Evolutionary conservation across 2,329 filamentous ascomycete species (phyloP).

Genomic region (Thermomyces lanuginosus): DNA sequence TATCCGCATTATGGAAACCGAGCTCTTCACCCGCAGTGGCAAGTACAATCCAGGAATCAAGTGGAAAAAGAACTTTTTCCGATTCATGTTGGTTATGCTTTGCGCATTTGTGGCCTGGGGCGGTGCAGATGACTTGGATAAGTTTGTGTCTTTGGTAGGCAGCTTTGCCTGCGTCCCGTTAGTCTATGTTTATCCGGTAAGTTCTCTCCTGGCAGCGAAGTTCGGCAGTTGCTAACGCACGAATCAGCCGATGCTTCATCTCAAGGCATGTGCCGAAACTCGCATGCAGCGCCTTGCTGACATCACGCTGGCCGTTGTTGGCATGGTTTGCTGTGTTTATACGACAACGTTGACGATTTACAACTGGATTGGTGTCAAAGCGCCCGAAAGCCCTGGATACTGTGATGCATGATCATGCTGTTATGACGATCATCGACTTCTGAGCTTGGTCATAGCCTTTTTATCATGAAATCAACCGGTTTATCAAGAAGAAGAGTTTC

Average conservation of each 20-base stretch:
- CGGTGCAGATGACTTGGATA: conserved; percentile 84
- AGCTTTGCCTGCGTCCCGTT: conserved; percentile 96
- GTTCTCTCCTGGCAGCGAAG: conserved; percentile 22
- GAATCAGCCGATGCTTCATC: conserved; percentile 70
- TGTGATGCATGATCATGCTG: conserved; percentile 41
- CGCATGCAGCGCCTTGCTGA: conserved; percentile 54
- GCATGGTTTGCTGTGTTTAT: conserved; percentile 75
- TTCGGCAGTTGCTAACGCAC: conserved; percentile 1
- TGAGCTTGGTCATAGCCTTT: too few species aligned
- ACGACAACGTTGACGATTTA: conserved; percentile 73
- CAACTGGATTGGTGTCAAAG: conserved; percentile 57
- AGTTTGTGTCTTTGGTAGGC: conserved; percentile 89
- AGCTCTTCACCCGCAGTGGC: conserved; percentile 79
- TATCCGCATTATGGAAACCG: conserved; percentile 90
- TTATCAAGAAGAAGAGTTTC: too few species aligned
- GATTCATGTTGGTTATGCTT: conserved; percentile 77
- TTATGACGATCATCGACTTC: too few species aligned
- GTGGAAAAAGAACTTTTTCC: conserved; percentile 97
- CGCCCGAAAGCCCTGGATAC: conserved; percentile 41
- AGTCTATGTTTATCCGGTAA: conserved; percentile 93
- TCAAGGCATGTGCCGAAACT: conserved; percentile 58
- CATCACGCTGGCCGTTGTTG: conserved; percentile 62
- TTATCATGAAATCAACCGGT: conserved; percentile 8
- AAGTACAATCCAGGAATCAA: conserved; percentile 98
- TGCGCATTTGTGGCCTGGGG: conserved; percentile 83